phyloP scores from a whole-genome alignment of 1,284 basidiomycete genomes.

The Schizophyllum amplum region DNA sequence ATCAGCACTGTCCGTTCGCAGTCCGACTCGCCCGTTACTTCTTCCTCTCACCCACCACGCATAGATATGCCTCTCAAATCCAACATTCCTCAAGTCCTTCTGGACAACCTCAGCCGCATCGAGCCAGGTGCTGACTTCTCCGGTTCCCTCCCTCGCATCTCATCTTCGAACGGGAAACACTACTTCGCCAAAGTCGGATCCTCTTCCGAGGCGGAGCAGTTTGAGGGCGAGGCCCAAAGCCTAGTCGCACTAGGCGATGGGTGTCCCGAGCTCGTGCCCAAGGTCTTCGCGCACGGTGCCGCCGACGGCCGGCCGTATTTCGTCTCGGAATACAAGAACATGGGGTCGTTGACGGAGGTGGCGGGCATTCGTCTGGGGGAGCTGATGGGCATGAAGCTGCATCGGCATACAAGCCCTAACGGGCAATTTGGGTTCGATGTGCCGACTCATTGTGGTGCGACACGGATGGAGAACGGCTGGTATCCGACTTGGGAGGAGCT shows the following conservation, averaged over 20 bases:
- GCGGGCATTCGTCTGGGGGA: constrained; percentile 49
- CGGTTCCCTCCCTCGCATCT: constrained; percentile 15
- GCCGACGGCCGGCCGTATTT: constrained; percentile 51
- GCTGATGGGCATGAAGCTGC: constrained; percentile 59
- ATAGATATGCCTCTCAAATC: not conserved
- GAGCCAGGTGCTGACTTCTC: not conserved
- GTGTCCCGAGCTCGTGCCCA: constrained; percentile 62
- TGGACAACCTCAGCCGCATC: not conserved
- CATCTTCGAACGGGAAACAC: constrained; percentile 40
- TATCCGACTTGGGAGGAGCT: constrained; percentile 65
- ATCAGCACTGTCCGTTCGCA: not conserved
- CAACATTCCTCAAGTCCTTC: not conserved
- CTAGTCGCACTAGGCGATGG: constrained; percentile 55
- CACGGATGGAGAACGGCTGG: constrained; percentile 72
- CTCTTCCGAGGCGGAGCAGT: constrained; percentile 51
- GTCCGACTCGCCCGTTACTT: not conserved
- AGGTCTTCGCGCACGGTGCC: constrained; percentile 45
- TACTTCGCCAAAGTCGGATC: constrained; percentile 60
- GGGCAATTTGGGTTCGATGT: constrained; percentile 66
- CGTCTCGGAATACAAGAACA: constrained; percentile 68
- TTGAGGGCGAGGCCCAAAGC: constrained; percentile 64
- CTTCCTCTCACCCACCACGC: not conserved
- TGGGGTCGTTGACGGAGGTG: constrained; percentile 36
- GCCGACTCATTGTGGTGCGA: constrained; percentile 77
- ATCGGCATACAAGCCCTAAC: constrained; percentile 40